Evolutionary conservation across 352 stramenopile species (phyloP).

Genomic region (Pelagophyceae sp.): DNA sequence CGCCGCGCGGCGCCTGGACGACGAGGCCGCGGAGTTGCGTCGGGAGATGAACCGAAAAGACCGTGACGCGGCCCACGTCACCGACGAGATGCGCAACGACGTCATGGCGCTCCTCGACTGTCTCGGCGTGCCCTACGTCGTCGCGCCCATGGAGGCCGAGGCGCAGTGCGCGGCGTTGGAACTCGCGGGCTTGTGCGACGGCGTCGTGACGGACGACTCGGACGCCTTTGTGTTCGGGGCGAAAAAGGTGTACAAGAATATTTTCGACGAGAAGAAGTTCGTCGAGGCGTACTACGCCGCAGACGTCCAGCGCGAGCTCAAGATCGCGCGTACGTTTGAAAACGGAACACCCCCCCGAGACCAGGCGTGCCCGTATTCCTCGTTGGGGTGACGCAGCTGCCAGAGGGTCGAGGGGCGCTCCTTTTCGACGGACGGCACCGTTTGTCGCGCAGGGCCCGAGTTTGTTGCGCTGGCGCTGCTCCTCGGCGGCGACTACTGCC

Average conservation of each 20-base stretch:
- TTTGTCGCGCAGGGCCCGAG: no score
- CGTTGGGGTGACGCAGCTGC: constrained; percentile 68
- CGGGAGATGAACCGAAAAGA: constrained; percentile 49
- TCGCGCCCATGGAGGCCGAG: constrained; percentile 97
- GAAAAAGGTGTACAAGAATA: constrained; percentile 93
- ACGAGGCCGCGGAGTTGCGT: not conserved
- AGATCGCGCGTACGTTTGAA: no score
- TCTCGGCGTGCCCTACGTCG: constrained; percentile 96
- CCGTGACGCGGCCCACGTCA: constrained; percentile 82
- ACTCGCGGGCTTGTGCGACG: constrained; percentile 85
- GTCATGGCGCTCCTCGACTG: constrained; percentile 87
- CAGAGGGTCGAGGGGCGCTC: constrained; percentile 61
- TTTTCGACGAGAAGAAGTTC: constrained; percentile 98
- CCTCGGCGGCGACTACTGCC: constrained; percentile 88
- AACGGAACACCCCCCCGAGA: no score
- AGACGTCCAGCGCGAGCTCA: constrained; percentile 82
- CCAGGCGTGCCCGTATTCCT: no score
- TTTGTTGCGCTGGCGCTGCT: constrained; percentile 71
- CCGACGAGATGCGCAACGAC: constrained; percentile 93
- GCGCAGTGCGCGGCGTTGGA: constrained; percentile 94
- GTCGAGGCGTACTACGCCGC: constrained; percentile 89
- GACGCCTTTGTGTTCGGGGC: constrained; percentile 90
- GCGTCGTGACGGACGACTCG: constrained; percentile 96
- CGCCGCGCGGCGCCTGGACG: not conserved
- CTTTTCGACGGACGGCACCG: not conserved